Evolutionary conservation across 805 yeast species (phyloP).

Genomic region (Hanseniaspora nectarophila): DNA sequence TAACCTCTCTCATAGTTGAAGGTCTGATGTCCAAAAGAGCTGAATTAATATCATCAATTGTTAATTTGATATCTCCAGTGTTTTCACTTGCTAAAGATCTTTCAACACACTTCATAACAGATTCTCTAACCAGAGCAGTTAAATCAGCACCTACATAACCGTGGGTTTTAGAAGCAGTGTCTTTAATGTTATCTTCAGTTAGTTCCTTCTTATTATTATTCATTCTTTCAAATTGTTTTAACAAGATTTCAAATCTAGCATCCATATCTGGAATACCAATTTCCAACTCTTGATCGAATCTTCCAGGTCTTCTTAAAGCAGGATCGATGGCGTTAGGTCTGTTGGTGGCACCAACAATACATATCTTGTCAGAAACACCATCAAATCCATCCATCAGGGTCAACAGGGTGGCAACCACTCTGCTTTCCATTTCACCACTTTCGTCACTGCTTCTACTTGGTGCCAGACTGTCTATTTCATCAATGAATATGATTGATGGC

Average conservation of each 20-base stretch:
- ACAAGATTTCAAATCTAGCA: slow-evolving; percentile 62
- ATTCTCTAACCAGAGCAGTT: slow-evolving; percentile 74
- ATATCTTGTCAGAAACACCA: slow-evolving; percentile 42
- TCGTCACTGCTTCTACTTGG: slow-evolving; percentile 79
- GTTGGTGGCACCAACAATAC: slow-evolving; percentile 63
- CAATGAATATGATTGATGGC: slow-evolving; percentile 80
- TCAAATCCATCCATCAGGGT: slow-evolving; percentile 67
- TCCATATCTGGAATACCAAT: slow-evolving; percentile 83
- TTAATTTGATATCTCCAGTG: slow-evolving; percentile 29
- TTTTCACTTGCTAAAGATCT: slow-evolving; percentile 35
- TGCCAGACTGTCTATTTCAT: slow-evolving; percentile 85
- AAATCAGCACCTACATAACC: slow-evolving; percentile 97
- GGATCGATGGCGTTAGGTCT: slow-evolving; percentile 58
- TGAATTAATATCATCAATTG: slow-evolving; percentile 46
- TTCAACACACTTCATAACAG: slow-evolving; percentile 72
- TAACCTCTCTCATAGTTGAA: slow-evolving; percentile 92
- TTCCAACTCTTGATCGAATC: slow-evolving; percentile 82
- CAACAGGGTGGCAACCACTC: slow-evolving; percentile 80
- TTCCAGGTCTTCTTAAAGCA: slow-evolving; percentile 72
- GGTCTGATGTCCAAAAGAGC: slow-evolving; percentile 80
- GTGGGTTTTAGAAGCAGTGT: slow-evolving; percentile 68
- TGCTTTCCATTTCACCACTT: slow-evolving; percentile 75
- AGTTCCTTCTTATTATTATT: slow-evolving; percentile 34
- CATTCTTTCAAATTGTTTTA: slow-evolving; percentile 44
- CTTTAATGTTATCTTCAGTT: slow-evolving; percentile 40